Conservation (phyloP, 306 rosid species). For the Luffa acutangula region DNA sequence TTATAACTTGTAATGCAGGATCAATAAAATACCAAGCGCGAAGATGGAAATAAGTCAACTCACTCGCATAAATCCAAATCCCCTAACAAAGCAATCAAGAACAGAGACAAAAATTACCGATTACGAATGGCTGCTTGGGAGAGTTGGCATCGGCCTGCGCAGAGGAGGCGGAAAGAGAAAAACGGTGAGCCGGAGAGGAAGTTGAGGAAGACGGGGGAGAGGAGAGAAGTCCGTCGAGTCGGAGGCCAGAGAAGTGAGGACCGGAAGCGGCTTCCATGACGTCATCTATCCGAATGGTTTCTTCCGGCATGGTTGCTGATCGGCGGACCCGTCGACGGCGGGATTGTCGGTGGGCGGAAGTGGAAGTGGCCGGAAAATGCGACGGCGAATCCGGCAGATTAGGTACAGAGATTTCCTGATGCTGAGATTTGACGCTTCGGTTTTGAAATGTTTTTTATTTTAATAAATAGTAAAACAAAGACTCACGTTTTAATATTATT, state of each 20-base stretch:
- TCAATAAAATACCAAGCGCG: not conserved
- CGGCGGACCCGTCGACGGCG: not conserved
- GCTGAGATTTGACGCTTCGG: not conserved
- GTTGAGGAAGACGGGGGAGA: slow-evolving; percentile 38
- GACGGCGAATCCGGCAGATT: not conserved
- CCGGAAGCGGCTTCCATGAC: slow-evolving; percentile 94
- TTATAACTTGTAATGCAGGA: not conserved
- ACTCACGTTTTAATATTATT: too few species aligned
- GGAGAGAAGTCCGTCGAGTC: slow-evolving; percentile 48
- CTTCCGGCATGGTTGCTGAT: slow-evolving; percentile 44
- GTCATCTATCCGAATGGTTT: slow-evolving; percentile 58
- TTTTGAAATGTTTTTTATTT: not conserved
- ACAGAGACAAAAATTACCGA: slow-evolving; percentile 32
- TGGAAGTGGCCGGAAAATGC: not conserved
- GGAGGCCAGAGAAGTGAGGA: slow-evolving; percentile 85
- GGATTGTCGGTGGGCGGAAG: not conserved
- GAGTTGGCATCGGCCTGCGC: slow-evolving; percentile 32
- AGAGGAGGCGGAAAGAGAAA: slow-evolving; percentile 13
- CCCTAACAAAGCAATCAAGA: not conserved
- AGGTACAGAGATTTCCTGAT: not conserved
- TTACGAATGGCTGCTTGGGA: slow-evolving; percentile 66
- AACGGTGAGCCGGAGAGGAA: slow-evolving; percentile 29
- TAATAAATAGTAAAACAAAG: too few species aligned
- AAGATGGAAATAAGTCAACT: not conserved
- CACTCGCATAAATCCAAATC: not conserved